Percentiles rank a stretch among this genome's conserved stretches.
phyloP scores from a whole-genome alignment of 208 protist genomes.

The Blastocrithidia nonstop region DNA sequence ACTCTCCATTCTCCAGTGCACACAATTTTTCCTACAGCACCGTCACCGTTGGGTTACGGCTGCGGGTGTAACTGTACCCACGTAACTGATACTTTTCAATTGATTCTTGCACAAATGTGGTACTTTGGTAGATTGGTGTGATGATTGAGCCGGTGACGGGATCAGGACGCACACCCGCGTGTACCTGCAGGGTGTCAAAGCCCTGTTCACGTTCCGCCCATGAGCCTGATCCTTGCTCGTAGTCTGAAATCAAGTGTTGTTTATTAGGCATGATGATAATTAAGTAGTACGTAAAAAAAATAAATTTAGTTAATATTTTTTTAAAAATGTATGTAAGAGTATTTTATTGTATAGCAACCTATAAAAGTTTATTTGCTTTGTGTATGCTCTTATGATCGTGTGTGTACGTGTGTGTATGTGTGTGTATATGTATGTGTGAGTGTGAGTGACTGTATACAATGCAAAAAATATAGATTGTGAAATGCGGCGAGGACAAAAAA shows the following conservation, averaged over 20 bases:
- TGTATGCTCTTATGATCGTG: too few species aligned
- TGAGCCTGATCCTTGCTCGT: slow-evolving; percentile 38
- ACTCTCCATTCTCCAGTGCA: slow-evolving; percentile 81
- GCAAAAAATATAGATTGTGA: neutral
- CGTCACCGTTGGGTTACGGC: slow-evolving; percentile 88
- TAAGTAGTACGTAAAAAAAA: neutral
- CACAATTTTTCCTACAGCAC: slow-evolving; percentile 85
- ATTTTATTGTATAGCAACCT: slow-evolving; percentile 3
- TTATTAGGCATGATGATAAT: slow-evolving; percentile 28
- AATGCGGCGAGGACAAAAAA: neutral
- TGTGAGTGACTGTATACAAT: neutral
- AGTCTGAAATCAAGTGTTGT: slow-evolving; percentile 67
- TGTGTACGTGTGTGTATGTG: slow-evolving; percentile 1
- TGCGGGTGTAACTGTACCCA: slow-evolving; percentile 88
- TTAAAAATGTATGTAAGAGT: slow-evolving; percentile 5
- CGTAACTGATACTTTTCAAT: slow-evolving; percentile 65
- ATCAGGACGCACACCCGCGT: slow-evolving; percentile 70
- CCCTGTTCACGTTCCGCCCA: slow-evolving; percentile 51
- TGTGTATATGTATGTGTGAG: neutral
- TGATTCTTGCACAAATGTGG: slow-evolving; percentile 84
- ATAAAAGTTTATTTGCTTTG: too few species aligned
- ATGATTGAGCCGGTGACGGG: slow-evolving; percentile 78
- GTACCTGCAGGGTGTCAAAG: slow-evolving; percentile 73
- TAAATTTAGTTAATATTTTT: neutral
- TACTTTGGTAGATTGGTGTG: slow-evolving; percentile 76